phyloP scores from a whole-genome alignment of 2,329 filamentous ascomycete species.

The Phialemoniopsis sp. region DNA sequence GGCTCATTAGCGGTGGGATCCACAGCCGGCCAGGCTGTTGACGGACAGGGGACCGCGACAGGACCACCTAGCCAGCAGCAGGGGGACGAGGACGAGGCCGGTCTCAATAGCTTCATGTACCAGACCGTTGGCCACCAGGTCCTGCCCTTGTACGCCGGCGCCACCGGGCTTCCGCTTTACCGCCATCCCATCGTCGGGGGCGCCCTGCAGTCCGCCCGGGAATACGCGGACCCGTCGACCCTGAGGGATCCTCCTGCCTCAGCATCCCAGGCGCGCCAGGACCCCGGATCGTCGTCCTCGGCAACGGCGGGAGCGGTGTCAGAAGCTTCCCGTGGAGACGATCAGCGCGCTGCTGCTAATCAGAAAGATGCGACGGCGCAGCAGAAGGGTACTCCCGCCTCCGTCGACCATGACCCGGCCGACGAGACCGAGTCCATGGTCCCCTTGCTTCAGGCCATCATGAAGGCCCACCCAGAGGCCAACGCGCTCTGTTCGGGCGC shows the following conservation, averaged over 20 bases:
- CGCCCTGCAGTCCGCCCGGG: constrained; percentile 65
- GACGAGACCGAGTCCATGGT: constrained; percentile 91
- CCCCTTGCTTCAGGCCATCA: constrained; percentile 66
- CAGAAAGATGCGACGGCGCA: no score
- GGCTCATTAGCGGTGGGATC: constrained; percentile 4
- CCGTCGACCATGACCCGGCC: constrained; percentile 12
- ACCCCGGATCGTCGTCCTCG: neutral
- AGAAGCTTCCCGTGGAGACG: constrained; percentile 1
- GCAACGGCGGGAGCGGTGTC: neutral
- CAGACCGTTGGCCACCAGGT: constrained; percentile 91
- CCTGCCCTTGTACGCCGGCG: constrained; percentile 77
- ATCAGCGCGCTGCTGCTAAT: no score
- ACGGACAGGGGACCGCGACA: no score
- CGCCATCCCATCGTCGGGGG: constrained; percentile 70
- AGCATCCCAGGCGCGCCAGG: neutral
- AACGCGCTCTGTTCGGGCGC: constrained; percentile 89
- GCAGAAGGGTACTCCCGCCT: constrained; percentile 11
- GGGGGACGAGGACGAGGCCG: constrained; percentile 42
- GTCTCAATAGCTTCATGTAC: constrained; percentile 99
- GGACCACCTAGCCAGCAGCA: neutral
- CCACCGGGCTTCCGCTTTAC: constrained; percentile 79
- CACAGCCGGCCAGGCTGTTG: neutral
- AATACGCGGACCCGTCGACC: constrained; percentile 50
- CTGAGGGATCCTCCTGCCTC: constrained; percentile 12
- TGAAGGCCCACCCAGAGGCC: constrained; percentile 67